Evolutionary conservation across 805 yeast species (phyloP), one percentile per base, ranked within the genome.

Genomic region (Blastobotrys robertii): DNA sequence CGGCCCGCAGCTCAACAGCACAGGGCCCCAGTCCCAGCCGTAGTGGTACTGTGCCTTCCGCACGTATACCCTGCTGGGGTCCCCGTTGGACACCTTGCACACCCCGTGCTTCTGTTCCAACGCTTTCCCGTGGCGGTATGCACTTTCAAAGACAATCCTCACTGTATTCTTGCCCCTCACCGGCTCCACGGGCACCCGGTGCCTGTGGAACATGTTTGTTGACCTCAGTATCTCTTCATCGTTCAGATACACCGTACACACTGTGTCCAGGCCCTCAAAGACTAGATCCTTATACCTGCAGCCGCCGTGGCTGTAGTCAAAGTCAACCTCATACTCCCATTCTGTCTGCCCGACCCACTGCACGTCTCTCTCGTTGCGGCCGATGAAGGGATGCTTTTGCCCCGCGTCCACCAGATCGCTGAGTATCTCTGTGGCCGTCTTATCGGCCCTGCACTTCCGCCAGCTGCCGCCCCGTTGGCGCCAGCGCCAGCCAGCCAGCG

Each of bases 11-110:
- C 71, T 63, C 50, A 67, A 53, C 38, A 68, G 50, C 2, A 58
- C 46, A 5, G 73, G 58, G n/a, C 76, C 77, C 79, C 78, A 73
- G 52, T 73, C 79, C 79, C 77, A 73, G 2, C 78, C 78, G 50
- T 63, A 73, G 47, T 70, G 74, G 51, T 72, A 73, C 49, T 72
- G 77, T 1, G 77, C 75, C 49, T 73, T 73, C 48, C 79, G 59
- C 12, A 68, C 65, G 41, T 70, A 66, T 42, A 67, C 54, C 32
- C 78, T 58, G 38, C 64, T 54, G 8, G 66, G 45, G 12, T 72
- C 75, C 3, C 75, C 76, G 45, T 69, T 68, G 52, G 58, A 70
- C 12, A 64, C 61, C 7, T 34, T 40, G 12, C 56, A 46, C 42
- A 52, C 53, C 8, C 64, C 65, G 39, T 59, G 53, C 29, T 56